These are phyloP conservation scores for Alternaria hordeiaustralica DNA, from an alignment of 2,329 filamentous ascomycete species.

Conservation along the genomic window DNA sequence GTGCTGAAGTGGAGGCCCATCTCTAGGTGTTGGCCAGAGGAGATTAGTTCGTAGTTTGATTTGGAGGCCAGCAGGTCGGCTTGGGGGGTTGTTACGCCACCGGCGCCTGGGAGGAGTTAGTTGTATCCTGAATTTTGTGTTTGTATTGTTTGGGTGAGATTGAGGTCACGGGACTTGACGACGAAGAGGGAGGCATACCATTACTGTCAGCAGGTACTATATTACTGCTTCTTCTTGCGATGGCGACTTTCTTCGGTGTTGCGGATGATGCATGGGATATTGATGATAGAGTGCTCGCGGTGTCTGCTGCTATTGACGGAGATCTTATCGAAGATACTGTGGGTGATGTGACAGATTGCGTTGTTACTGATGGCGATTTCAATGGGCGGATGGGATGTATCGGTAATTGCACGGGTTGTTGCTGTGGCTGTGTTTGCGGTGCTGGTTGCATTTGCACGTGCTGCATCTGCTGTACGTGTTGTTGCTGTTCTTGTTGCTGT, in stretches of 20 bases:
- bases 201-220: slow-evolving; percentile 32
- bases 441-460: slow-evolving; percentile 4
- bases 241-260: slow-evolving; percentile 32
- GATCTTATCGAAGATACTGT: slow-evolving; percentile 26
- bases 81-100: slow-evolving; percentile 34
- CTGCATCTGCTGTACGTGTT: not conserved
- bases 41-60: slow-evolving; percentile 41
- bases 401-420: slow-evolving; percentile 12
- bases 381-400: slow-evolving; percentile 25
- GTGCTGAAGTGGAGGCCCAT: slow-evolving; percentile 43
- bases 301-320: slow-evolving; percentile 27
- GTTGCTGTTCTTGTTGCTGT: slow-evolving; percentile 24
- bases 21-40: slow-evolving; percentile 37
- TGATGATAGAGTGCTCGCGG: slow-evolving; percentile 33
- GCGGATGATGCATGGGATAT: slow-evolving; percentile 33
- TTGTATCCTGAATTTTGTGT: not conserved
- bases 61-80: slow-evolving; percentile 39
- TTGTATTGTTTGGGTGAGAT: not conserved
- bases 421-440: slow-evolving; percentile 8
- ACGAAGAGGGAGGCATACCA: slow-evolving; percentile 15
- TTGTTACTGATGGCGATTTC: slow-evolving; percentile 18
- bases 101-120: slow-evolving; percentile 22
- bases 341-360: slow-evolving; percentile 14
- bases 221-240: slow-evolving; percentile 28
- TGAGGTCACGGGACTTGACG: slow-evolving; percentile 9